Evolutionary conservation across 202 grass and related monocot genomes (phyloP).

Genomic region (Elaeis oleifera): DNA sequence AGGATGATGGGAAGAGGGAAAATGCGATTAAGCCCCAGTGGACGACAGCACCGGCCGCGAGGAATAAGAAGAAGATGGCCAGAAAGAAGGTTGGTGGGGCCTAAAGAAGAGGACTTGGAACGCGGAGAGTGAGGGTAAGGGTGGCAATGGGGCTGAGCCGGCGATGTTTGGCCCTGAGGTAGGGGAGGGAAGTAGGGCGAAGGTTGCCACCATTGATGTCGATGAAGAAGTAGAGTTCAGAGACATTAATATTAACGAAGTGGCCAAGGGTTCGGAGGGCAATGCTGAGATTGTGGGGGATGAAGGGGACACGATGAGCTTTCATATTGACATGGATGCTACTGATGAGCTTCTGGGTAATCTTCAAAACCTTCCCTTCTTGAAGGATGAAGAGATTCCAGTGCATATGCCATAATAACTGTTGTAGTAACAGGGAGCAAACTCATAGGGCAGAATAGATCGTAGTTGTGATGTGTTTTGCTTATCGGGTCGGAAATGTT

Average conservation of each 20-base stretch:
- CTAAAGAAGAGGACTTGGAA: constrained; percentile 32
- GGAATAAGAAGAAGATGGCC: constrained; percentile 29
- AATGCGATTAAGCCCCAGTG: too few relatives aligned
- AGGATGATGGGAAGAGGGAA: too few relatives aligned
- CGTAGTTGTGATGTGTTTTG: too few relatives aligned
- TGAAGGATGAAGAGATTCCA: not conserved
- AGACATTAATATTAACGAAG: constrained; percentile 50
- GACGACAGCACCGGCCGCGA: not conserved
- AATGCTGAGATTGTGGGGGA: constrained; percentile 31
- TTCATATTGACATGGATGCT: constrained; percentile 20
- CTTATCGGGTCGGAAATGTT: too few relatives aligned
- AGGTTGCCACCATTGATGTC: constrained; percentile 9
- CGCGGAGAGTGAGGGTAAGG: constrained; percentile 18
- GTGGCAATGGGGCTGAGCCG: too few relatives aligned
- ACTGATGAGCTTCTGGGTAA: constrained; percentile 9
- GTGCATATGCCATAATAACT: not conserved
- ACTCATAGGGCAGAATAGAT: too few relatives aligned
- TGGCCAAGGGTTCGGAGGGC: constrained; percentile 49
- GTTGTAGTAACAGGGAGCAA: too few relatives aligned
- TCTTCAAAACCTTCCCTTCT: constrained; percentile 14
- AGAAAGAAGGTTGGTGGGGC: constrained; percentile 43
- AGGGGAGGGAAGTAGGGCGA: too few relatives aligned
- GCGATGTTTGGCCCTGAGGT: too few relatives aligned
- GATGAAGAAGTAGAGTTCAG: constrained; percentile 14
- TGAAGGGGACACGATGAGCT: constrained; percentile 15